These are phyloP conservation scores for Aspergillus niger DNA, from an alignment of 2,329 filamentous ascomycete species.

Conservation along the genomic window DNA sequence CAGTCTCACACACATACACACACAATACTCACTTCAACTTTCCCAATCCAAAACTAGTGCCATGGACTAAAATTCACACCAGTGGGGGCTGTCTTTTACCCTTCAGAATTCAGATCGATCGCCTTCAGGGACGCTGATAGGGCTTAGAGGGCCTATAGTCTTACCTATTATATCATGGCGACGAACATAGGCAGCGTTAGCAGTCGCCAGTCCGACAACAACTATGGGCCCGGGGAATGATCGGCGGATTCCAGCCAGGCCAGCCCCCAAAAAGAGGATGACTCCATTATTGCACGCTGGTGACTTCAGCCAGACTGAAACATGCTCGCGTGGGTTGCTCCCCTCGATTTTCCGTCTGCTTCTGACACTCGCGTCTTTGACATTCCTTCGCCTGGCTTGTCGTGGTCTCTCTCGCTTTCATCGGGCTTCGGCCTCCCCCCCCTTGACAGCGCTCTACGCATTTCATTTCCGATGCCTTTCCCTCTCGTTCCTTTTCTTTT, in stretches of 20 bases:
- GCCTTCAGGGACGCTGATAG: background rate
- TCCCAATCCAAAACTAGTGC: background rate
- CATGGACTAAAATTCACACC: background rate
- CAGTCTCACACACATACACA: too few species aligned
- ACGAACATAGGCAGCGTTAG: background rate
- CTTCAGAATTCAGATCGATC: background rate
- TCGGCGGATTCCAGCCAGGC: slow-evolving; percentile 5
- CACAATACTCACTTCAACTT: background rate
- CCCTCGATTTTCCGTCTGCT: background rate
- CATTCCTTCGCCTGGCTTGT: slow-evolving; percentile 3
- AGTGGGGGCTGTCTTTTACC: background rate
- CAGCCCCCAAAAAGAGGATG: background rate
- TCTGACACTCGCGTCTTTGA: slow-evolving; percentile 8
- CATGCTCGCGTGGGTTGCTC: slow-evolving; percentile 2
- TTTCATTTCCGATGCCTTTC: background rate
- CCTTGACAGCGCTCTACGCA: background rate
- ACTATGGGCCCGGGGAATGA: slow-evolving; percentile 7
- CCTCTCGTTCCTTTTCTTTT: background rate
- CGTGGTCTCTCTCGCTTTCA: background rate
- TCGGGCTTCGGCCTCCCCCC: background rate
- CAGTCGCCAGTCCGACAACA: slow-evolving; percentile 2
- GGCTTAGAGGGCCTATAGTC: background rate
- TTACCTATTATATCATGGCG: background rate
- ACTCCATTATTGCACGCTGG: slow-evolving; percentile 1
- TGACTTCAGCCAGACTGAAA: background rate